phyloP scores from a whole-genome alignment of 352 stramenopile species.

The Blastocystis sp. region DNA sequence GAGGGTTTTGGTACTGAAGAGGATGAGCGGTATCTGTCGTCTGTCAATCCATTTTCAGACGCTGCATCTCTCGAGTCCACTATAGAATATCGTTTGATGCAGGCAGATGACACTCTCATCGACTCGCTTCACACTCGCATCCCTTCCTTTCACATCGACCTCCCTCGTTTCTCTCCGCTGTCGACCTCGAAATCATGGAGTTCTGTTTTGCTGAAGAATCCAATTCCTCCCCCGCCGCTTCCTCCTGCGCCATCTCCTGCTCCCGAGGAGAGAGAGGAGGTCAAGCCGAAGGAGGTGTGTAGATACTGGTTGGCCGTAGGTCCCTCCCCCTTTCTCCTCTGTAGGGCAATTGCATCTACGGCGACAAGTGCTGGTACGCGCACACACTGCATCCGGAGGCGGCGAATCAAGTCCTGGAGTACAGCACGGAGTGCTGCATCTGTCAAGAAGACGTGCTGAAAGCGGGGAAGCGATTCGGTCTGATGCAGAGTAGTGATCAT shows the following conservation, averaged over 20 bases:
- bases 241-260: background rate
- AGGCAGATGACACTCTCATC: background rate
- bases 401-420: background rate
- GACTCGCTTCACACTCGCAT: background rate
- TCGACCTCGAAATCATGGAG: background rate
- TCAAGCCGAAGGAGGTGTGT: slow-evolving; percentile 3
- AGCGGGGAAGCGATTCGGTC: slow-evolving; percentile 13
- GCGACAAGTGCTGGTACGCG: slow-evolving; percentile 32
- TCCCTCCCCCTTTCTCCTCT: background rate
- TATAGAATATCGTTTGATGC: background rate
- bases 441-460: slow-evolving; percentile 49
- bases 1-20: slow-evolving; percentile 45
- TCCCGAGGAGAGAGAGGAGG: background rate
- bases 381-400: background rate
- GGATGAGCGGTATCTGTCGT: background rate
- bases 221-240: background rate
- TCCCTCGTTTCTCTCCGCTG: background rate
- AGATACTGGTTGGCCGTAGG: slow-evolving; percentile 15
- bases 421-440: slow-evolving; percentile 36
- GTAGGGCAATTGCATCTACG: slow-evolving; percentile 55
- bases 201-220: background rate
- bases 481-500: slow-evolving; percentile 20
- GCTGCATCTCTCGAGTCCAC: background rate
- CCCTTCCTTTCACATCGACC: background rate
- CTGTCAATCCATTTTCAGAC: background rate